Conservation (phyloP, 495 filamentous ascomycete genomes). For the Collariella sp. region DNA sequence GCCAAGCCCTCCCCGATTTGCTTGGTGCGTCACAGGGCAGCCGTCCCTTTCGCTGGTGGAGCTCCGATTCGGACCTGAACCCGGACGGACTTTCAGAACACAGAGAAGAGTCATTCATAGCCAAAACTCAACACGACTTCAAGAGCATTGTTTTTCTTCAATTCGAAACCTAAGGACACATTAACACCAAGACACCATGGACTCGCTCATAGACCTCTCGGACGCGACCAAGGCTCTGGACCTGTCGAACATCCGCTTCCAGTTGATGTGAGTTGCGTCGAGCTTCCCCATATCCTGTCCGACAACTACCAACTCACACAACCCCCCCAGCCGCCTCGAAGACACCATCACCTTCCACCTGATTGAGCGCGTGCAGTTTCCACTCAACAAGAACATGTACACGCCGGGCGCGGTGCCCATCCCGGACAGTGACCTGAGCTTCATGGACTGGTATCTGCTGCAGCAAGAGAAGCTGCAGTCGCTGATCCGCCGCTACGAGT, state of each 20-base stretch:
- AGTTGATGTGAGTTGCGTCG: constrained; percentile 65
- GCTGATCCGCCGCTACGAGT: constrained; percentile 89
- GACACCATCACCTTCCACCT: constrained; percentile 98
- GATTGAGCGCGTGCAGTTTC: constrained; percentile 97
- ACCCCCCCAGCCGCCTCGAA: constrained; percentile 68
- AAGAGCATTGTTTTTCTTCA: neutral
- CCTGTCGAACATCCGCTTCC: constrained; percentile 85
- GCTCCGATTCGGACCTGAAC: neutral
- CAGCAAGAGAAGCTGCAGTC: constrained; percentile 88
- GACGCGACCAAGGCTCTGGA: constrained; percentile 79
- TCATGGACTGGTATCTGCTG: constrained; percentile 87
- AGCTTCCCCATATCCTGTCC: neutral
- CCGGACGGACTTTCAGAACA: neutral
- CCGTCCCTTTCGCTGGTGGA: neutral
- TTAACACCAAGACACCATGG: constrained; percentile 48
- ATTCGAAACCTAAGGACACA: neutral
- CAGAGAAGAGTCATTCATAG: neutral
- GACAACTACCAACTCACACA: constrained; percentile 2
- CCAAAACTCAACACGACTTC: neutral
- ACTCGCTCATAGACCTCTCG: constrained; percentile 78
- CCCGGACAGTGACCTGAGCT: constrained; percentile 60
- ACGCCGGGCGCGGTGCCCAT: constrained; percentile 68
- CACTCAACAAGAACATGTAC: constrained; percentile 85
- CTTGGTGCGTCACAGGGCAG: constrained; percentile 4
- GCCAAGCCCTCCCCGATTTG: neutral